Evolutionary conservation across 352 stramenopile species (phyloP).

Genomic region (Globisporangium heterothallicum): DNA sequence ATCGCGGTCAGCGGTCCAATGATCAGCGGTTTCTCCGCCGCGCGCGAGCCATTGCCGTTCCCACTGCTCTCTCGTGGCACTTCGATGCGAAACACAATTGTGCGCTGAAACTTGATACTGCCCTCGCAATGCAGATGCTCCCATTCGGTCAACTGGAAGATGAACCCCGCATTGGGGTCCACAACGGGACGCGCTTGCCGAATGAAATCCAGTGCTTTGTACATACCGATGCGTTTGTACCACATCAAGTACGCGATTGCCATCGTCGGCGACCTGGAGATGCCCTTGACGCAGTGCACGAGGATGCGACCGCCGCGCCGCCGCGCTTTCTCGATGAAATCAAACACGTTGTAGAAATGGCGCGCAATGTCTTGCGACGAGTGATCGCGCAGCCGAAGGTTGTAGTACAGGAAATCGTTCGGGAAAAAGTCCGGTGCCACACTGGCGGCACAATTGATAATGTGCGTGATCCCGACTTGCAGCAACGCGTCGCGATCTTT

Average conservation of each 20-base stretch:
- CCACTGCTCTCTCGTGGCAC: constrained; percentile 33
- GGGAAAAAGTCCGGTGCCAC: constrained; percentile 74
- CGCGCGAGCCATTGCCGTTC: constrained; percentile 24
- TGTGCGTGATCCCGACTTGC: constrained; percentile 78
- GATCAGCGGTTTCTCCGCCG: constrained; percentile 44
- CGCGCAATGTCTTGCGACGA: constrained; percentile 79
- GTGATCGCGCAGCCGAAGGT: constrained; percentile 85
- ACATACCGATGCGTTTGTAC: constrained; percentile 77
- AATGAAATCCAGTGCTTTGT: constrained; percentile 78
- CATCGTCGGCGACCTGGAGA: constrained; percentile 84
- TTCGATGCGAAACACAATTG: constrained; percentile 73
- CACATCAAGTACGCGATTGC: constrained; percentile 88
- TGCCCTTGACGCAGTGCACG: constrained; percentile 86
- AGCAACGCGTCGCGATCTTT: constrained; percentile 70
- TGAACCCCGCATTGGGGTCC: constrained; percentile 83
- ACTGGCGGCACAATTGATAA: constrained; percentile 85
- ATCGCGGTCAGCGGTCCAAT: constrained; percentile 50
- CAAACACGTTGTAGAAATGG: constrained; percentile 86
- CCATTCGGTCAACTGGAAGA: constrained; percentile 88
- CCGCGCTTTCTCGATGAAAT: constrained; percentile 82
- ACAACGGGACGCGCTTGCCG: constrained; percentile 67
- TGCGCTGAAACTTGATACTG: constrained; percentile 38
- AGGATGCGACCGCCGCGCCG: constrained; percentile 69
- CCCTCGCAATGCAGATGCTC: constrained; percentile 59
- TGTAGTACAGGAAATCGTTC: constrained; percentile 80